These are phyloP conservation scores for Harringtonia lauricola DNA, from an alignment of 2,329 filamentous ascomycete species.

Conservation along the genomic window DNA sequence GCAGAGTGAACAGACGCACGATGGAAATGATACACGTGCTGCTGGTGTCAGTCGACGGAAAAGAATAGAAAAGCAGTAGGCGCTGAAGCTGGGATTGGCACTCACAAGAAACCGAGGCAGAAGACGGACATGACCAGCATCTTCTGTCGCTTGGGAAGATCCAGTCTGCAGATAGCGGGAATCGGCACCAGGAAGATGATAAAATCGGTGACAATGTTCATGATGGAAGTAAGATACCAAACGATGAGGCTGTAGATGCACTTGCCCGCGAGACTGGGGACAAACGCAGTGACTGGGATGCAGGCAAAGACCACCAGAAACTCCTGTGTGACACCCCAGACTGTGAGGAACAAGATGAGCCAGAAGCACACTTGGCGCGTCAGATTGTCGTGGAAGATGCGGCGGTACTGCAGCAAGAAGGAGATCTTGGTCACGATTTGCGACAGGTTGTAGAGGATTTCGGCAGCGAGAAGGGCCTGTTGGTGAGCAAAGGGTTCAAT, in stretches of 20 bases:
- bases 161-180: constrained; percentile 77
- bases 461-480: constrained; percentile 20
- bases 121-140: constrained; percentile 79
- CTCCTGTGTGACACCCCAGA: constrained; percentile 18
- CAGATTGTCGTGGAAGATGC: constrained; percentile 20
- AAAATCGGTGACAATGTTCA: constrained; percentile 87
- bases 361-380: constrained; percentile 15
- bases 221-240: constrained; percentile 23
- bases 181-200: constrained; percentile 80
- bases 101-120: constrained; percentile 63
- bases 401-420: constrained; percentile 27
- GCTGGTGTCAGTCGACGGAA: constrained; percentile 31
- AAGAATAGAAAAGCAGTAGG: too few species aligned
- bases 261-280: constrained; percentile 8
- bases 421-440: constrained; percentile 24
- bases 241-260: constrained; percentile 18
- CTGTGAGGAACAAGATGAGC: constrained; percentile 16
- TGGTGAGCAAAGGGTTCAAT: neutral
- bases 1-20: constrained; percentile 20
- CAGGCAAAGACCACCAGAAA: constrained; percentile 19
- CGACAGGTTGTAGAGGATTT: constrained; percentile 22
- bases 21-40: constrained; percentile 67
- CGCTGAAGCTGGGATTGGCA: too few species aligned
- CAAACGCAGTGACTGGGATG: constrained; percentile 16
- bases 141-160: constrained; percentile 74